phyloP scores from a whole-genome alignment of 179 eudicot genomes.

The Sideroxylon spinosum region DNA sequence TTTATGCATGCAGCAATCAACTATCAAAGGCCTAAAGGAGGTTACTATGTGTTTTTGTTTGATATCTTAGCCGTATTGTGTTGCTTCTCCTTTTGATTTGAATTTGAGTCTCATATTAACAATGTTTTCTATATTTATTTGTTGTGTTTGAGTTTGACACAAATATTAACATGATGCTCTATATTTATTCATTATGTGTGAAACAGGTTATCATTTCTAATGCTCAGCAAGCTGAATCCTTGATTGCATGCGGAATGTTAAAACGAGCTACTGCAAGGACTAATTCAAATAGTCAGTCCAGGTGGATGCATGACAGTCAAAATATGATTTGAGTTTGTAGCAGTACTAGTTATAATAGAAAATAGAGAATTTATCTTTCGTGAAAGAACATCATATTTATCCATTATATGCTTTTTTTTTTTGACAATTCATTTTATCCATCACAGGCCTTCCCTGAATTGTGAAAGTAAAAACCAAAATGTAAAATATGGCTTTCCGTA shows the following conservation, averaged over 20 bases:
- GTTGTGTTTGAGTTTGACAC: background rate
- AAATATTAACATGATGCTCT: conserved; percentile 2
- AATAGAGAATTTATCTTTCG: background rate
- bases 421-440: background rate
- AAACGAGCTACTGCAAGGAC: conserved; percentile 83
- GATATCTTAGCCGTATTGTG: background rate
- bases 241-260: conserved; percentile 58
- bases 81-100: conserved; percentile 13
- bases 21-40: conserved; percentile 70
- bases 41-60: conserved; percentile 25
- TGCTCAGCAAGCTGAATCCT: conserved; percentile 63
- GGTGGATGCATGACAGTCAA: conserved; percentile 45
- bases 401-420: background rate
- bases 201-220: conserved; percentile 49
- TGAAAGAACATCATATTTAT: background rate
- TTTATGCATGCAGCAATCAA: conserved; percentile 57
- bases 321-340: conserved; percentile 1
- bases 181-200: background rate
- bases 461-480: background rate
- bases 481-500: background rate
- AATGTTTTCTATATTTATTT: background rate
- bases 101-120: conserved; percentile 2
- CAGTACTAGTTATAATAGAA: conserved; percentile 1
- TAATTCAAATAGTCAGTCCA: conserved; percentile 80
- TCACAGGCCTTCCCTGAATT: background rate